Conservation (phyloP, 257 asterid genomes). For the Forsythia viridissima region DNA sequence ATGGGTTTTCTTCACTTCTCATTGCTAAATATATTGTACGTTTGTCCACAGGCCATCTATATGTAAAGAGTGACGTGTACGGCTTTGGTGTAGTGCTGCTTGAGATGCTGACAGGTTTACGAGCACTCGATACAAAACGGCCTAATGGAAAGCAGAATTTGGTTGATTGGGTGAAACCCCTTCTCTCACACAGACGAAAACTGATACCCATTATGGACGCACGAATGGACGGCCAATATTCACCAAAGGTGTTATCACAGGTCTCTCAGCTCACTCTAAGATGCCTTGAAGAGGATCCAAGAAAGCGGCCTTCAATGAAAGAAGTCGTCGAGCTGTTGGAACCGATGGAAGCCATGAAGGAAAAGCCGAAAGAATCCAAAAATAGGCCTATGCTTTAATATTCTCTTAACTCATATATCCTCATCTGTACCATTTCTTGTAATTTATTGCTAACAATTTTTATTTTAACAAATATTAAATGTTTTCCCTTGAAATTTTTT, state of each 20-base stretch:
- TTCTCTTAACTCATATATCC: constrained; percentile 1
- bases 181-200: constrained; percentile 40
- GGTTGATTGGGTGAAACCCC: constrained; percentile 46
- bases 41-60: constrained; percentile 46
- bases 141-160: constrained; percentile 40
- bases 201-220: constrained; percentile 43
- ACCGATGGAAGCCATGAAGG: constrained; percentile 41
- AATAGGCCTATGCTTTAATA: constrained; percentile 19
- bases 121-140: constrained; percentile 47
- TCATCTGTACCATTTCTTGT: not conserved
- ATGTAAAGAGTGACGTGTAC: constrained; percentile 62
- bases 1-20: not conserved
- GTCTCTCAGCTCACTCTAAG: constrained; percentile 46
- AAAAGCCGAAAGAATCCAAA: constrained; percentile 25
- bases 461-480: not conserved
- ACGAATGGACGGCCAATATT: constrained; percentile 48
- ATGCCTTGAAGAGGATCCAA: constrained; percentile 48
- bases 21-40: not conserved
- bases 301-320: constrained; percentile 51
- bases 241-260: constrained; percentile 40
- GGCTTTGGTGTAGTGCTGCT: constrained; percentile 71
- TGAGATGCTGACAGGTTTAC: constrained; percentile 54
- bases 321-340: constrained; percentile 46
- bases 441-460: not conserved
- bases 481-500: not conserved